These are phyloP conservation scores for Eimeria falciformis DNA, from an alignment of 169 alveolate species.

Conservation along the genomic window DNA sequence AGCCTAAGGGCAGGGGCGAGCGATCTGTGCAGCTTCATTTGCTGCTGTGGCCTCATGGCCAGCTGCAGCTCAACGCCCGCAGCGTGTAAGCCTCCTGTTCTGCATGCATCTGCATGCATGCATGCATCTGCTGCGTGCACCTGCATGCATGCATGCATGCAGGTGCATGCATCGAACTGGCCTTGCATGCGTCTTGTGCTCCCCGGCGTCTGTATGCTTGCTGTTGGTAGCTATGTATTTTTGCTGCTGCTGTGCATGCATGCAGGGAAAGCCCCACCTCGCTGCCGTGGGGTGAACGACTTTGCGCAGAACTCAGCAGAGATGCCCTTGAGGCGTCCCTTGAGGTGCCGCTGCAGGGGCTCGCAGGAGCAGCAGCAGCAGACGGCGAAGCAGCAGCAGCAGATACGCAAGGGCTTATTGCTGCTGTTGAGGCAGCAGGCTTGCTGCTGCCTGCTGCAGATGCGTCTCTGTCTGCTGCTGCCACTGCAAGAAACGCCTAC, in stretches of 20 bases:
- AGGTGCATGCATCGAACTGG: too few species aligned
- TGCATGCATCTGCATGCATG: too few species aligned
- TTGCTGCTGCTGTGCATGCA: neutral
- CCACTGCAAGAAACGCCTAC: neutral
- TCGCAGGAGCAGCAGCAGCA: conserved; percentile 6
- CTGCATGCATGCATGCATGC: too few species aligned
- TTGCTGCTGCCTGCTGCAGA: neutral
- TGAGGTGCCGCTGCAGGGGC: neutral
- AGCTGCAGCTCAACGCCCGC: neutral
- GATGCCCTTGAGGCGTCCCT: conserved; percentile 43
- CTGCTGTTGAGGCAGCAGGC: conserved; percentile 28
- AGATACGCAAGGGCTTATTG: neutral
- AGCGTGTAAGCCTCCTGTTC: neutral
- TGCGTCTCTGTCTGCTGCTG: conserved; percentile 24
- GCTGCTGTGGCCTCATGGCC: conserved; percentile 3
- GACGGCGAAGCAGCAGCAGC: conserved; percentile 53
- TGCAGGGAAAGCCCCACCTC: conserved; percentile 6
- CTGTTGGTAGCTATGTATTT: neutral
- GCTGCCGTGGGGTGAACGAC: neutral
- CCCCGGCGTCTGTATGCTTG: too few species aligned
- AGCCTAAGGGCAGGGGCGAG: neutral
- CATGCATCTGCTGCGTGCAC: too few species aligned
- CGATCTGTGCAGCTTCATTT: neutral
- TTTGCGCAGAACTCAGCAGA: neutral
- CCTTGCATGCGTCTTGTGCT: too few species aligned